phyloP scores from a whole-genome alignment of 2,329 filamentous ascomycete species.

The Epichloe festucae region DNA sequence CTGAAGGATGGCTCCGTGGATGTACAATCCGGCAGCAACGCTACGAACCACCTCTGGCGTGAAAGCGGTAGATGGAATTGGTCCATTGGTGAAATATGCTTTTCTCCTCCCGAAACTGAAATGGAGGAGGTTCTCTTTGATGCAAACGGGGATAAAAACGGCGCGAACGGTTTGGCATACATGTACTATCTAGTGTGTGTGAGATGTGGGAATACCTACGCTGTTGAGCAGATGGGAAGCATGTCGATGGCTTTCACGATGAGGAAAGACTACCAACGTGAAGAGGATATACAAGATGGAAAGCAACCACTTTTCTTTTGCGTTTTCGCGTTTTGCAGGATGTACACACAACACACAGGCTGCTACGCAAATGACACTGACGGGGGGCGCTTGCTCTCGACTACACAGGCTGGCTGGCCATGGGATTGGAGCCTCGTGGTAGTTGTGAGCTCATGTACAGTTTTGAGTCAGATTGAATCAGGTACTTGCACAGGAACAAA shows the following conservation, averaged over 20 bases:
- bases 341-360: not conserved
- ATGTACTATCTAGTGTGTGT: constrained; percentile 5
- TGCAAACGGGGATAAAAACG: not conserved
- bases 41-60: not conserved
- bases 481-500: not conserved
- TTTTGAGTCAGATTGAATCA: constrained; percentile 3
- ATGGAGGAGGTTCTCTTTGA: not conserved
- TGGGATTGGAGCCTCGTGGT: not conserved
- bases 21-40: not conserved
- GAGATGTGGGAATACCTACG: not conserved
- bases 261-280: not conserved
- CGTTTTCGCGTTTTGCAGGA: not conserved
- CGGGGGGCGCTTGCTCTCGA: not conserved
- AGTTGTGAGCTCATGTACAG: not conserved
- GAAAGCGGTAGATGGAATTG: not conserved
- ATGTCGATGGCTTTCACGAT: not conserved
- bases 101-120: not conserved
- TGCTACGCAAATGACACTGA: not conserved
- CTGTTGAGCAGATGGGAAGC: not conserved
- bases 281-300: not conserved
- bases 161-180: constrained; percentile 2
- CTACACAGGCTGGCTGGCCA: not conserved
- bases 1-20: not conserved
- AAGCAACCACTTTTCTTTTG: not conserved
- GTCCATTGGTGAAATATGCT: not conserved